Base-by-base conservation (phyloP, 768 basidiomycete species). In the Lenzites betulinus region DNA sequence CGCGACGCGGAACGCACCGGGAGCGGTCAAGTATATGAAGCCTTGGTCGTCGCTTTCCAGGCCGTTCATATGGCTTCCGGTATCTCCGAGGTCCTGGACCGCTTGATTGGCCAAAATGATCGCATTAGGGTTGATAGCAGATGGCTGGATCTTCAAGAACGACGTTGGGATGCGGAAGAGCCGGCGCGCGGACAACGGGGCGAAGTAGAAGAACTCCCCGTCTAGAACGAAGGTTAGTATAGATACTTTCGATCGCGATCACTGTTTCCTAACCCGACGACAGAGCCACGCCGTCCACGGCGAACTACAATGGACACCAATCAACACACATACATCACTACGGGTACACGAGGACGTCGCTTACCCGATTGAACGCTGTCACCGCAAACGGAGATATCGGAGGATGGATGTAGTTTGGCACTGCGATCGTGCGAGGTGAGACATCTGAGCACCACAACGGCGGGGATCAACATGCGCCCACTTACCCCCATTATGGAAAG, bases 111-210 rank as follows among this genome's bases (percentile, higher is more conserved):
- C 66, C 1, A 59, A 38, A 1, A 60, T 58, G 23, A 47, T 48
- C 3, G 66, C 66, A 22, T 64, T 54, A 1, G 63, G 66, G 33
- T 66, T 64, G 11, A 26, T 49, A 15, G 60, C 52, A 2, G 62
- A 64, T 22, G 66, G 66, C 30, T 66, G 66, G 18, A 64, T 51
- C 28, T 63, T 63, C 11, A 66, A 48, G 49, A 60, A 54, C 15
- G 66, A 62, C 1, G 66, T 66, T 23, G 66, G 59, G n/a, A 66
- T 58, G 18, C 66, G 66, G 51, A 52, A 66, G 22, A 66, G 57
- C 26, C 53, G 59, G 12, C 63, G 59, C 36, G 58, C 59, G 12
- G 66, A 58, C 26, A 66, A 35, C 1, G 66, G 66, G 0, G 66
- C 53, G 33, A 56, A 57, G 44, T 64, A 66, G 39, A 66, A 49